Percentiles rank a stretch among this genome's conserved stretches.
Conservation (phyloP, 1,139 yeast genomes). For the Debaryomyces coudertii region DNA sequence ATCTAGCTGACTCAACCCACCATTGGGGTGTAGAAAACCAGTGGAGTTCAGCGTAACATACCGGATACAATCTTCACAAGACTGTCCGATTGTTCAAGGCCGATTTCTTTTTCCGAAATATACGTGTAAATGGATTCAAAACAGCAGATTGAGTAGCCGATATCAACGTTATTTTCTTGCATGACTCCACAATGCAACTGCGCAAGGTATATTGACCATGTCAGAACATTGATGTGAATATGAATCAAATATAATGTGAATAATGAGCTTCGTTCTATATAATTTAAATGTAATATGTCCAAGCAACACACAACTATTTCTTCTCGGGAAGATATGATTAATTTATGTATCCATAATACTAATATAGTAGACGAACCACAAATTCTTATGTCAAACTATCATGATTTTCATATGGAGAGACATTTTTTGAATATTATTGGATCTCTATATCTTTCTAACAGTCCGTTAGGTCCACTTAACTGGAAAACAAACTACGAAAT, state of each 20-base stretch:
- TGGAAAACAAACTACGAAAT: background rate
- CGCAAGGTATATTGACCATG: too few relatives aligned
- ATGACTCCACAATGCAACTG: too few relatives aligned
- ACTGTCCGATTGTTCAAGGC: too few relatives aligned
- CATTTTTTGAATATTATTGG: background rate
- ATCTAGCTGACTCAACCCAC: too few relatives aligned
- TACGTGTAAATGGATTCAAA: too few relatives aligned
- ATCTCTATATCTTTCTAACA: background rate
- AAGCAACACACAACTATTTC: background rate
- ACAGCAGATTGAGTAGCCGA: too few relatives aligned
- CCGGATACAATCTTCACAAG: too few relatives aligned
- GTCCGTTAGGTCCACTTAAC: background rate
- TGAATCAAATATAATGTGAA: background rate
- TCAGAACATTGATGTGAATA: too few relatives aligned
- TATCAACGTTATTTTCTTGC: too few relatives aligned
- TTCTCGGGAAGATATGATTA: background rate
- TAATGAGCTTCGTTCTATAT: background rate
- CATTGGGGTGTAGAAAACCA: too few relatives aligned
- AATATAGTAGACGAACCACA: background rate
- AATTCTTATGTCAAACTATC: background rate
- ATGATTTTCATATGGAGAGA: background rate
- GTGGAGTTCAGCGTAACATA: too few relatives aligned
- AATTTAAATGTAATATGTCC: background rate
- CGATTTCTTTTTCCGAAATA: too few relatives aligned
- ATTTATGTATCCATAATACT: background rate